Evolutionary conservation across 768 basidiomycete genomes (phyloP).

Genomic region (Wakefieldia striispora): DNA sequence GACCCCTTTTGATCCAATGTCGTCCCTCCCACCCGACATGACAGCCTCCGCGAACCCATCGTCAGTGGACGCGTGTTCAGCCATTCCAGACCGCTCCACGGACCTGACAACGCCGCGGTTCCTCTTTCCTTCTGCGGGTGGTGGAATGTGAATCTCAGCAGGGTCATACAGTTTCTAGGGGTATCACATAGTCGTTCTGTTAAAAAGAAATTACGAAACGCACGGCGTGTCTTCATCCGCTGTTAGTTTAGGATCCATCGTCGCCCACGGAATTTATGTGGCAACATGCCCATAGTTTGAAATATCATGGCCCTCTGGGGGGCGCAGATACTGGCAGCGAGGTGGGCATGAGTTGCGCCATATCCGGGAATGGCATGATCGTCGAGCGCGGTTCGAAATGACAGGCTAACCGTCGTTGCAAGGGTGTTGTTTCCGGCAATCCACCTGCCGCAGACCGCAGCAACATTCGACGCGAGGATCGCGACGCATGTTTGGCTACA

Average conservation of each 20-base stretch:
- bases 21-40: constrained; percentile 12
- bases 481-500: constrained; percentile 5
- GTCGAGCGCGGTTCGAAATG: constrained; percentile 16
- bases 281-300: too few species aligned
- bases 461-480: constrained; percentile 9
- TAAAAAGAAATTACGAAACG: background rate
- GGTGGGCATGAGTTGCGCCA: background rate
- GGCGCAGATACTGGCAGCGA: background rate
- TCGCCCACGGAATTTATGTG: too few species aligned
- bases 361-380: constrained; percentile 12
- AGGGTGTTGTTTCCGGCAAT: background rate
- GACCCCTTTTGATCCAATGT: constrained; percentile 15
- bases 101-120: constrained; percentile 16
- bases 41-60: constrained; percentile 24
- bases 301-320: too few species aligned
- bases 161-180: background rate
- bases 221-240: background rate
- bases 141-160: constrained; percentile 12
- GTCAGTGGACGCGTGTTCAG: constrained; percentile 17
- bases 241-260: too few species aligned
- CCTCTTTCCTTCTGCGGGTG: constrained; percentile 15
- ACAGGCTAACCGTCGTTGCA: constrained; percentile 3
- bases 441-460: constrained; percentile 6
- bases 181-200: background rate
- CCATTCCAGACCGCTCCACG: constrained; percentile 18